Percentiles rank a stretch among this genome's conserved stretches.
Evolutionary conservation across 805 yeast species (phyloP).

Genomic region (Wickerhamomyces chambardii): DNA sequence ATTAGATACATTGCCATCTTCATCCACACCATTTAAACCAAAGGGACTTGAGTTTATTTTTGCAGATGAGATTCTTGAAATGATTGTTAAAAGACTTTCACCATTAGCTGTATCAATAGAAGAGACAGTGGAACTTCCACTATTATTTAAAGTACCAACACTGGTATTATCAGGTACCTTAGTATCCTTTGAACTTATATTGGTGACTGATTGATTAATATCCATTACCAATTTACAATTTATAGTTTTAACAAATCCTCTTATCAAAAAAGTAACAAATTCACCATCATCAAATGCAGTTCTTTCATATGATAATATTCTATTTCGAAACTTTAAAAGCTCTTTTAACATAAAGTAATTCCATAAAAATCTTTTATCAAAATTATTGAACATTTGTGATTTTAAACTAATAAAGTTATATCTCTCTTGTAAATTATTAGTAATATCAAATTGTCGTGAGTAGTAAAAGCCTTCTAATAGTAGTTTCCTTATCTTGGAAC

Average conservation of each 20-base stretch:
- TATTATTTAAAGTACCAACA: too few species aligned
- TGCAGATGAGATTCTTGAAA: constrained; percentile 86
- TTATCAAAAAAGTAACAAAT: constrained; percentile 72
- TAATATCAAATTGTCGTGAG: constrained; percentile 84
- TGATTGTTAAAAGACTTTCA: constrained; percentile 49
- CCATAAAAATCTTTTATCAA: constrained; percentile 84
- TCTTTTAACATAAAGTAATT: constrained; percentile 79
- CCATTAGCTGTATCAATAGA: constrained; percentile 3
- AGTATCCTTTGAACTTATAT: too few species aligned
- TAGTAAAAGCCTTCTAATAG: constrained; percentile 82
- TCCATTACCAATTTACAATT: constrained; percentile 18
- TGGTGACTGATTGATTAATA: too few species aligned
- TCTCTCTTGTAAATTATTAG: constrained; percentile 69
- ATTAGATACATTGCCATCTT: constrained; percentile 86
- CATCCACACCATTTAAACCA: constrained; percentile 84
- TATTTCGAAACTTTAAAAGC: constrained; percentile 58
- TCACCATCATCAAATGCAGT: constrained; percentile 53
- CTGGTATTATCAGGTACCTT: too few species aligned
- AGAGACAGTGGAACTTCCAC: too few species aligned
- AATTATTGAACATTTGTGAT: constrained; percentile 31
- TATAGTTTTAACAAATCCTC: constrained; percentile 85
- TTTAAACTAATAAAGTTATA: constrained; percentile 34
- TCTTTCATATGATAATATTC: constrained; percentile 53
- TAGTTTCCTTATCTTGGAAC: constrained; percentile 64
- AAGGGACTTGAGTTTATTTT: constrained; percentile 66